Evolutionary conservation across 164 flowering plant genomes (phyloP).

Genomic region (Houttuynia cordata): DNA sequence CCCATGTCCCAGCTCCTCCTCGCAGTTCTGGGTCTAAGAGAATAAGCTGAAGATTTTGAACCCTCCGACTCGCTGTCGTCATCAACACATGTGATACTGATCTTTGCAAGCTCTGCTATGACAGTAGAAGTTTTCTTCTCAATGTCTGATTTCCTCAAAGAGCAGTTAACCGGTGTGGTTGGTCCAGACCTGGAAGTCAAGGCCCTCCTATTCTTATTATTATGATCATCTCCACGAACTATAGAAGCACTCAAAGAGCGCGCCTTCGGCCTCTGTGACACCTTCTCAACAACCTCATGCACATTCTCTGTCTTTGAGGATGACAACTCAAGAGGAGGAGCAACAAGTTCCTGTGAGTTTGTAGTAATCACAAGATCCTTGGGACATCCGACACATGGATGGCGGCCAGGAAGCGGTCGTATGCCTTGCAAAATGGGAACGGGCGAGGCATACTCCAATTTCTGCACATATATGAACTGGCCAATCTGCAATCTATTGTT

Average conservation of each 20-base stretch:
- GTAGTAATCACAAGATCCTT: conserved; percentile 25
- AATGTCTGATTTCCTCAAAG: conserved; percentile 4
- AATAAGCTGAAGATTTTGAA: conserved; percentile 13
- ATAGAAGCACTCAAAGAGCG: conserved; percentile 33
- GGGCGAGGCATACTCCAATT: conserved; percentile 37
- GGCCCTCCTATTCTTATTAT: background rate
- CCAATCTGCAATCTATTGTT: conserved; percentile 47
- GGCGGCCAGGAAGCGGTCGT: conserved; percentile 44
- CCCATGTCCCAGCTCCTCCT: conserved; percentile 38
- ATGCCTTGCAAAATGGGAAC: conserved; percentile 48
- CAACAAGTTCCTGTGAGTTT: conserved; percentile 9
- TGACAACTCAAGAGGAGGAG: conserved; percentile 2
- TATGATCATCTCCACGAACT: conserved; percentile 4
- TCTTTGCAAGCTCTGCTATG: conserved; percentile 8
- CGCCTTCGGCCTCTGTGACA: background rate
- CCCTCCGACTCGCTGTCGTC: conserved; percentile 34
- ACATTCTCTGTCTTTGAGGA: conserved; percentile 9
- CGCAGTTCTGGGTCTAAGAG: conserved; percentile 7
- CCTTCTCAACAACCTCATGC: conserved; percentile 7
- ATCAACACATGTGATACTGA: conserved; percentile 16
- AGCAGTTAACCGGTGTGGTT: conserved; percentile 1
- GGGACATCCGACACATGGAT: conserved; percentile 39
- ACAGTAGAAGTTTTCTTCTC: conserved; percentile 9
- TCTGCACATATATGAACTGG: conserved; percentile 45
- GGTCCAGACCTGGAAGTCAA: conserved; percentile 4